Evolutionary conservation across 805 yeast species (phyloP), one percentile per base, ranked within the genome.

Genomic region (Wickerhamomyces pijperi): DNA sequence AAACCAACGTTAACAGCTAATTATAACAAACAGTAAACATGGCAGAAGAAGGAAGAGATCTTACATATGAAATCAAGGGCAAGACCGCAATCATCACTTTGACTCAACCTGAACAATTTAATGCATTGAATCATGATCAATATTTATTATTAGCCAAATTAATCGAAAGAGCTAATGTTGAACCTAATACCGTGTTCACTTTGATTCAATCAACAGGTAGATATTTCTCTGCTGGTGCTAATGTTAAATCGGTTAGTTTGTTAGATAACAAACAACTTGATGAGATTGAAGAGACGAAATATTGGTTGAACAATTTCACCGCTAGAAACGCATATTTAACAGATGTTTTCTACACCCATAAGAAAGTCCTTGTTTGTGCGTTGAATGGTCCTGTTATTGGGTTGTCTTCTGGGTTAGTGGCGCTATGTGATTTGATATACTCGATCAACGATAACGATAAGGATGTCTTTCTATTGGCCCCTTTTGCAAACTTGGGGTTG

Each of bases 301-400:
- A 62, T 42, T 77, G 82, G 81, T 57, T 74, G 36, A 61, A 67
- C 39, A 63, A 64, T 44, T 80, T 82, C 50, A 74, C 75, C n/a
- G 72, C 86, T 4, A 73, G 86, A 50, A 86, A 86, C 56, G 69
- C 77, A 20, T 77, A 70, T 50, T 60, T 86, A 39, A 78, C 92
- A 4, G 72, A 76, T 46, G 64, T 79, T 31, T 75, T 83, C 54
- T 72, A 74, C 46, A 72, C 76, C 50, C 95, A 86, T 59, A 60
- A 68, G 9, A 86, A 86, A 55, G 65, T 84, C 8, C 61, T 86
- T 29, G 77, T 77, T 20, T 74, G 75, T 34, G 88, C 86, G 3
- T 65, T 86, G 41, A 86, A 86, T 54, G 96, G 96, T 0, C 95
- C 96, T 0, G 94, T 76, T 5, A 71, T 86, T 42, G 96, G 96